Percentiles rank a stretch among this genome's conserved stretches.
Conservation (phyloP, 73 alveolate species). For the Tetrahymena malaccensis region DNA sequence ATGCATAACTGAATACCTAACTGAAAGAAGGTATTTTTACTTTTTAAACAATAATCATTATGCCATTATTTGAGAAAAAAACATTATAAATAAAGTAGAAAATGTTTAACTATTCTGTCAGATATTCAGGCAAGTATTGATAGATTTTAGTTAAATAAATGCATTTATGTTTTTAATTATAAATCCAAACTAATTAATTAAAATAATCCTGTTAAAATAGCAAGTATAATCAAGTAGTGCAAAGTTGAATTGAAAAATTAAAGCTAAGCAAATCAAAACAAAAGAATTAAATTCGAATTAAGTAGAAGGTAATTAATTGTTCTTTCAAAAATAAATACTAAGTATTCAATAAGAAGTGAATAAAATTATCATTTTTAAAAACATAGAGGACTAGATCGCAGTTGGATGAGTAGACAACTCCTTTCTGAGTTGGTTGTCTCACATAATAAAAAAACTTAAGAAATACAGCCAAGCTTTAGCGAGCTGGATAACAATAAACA, state of each 20-base stretch:
- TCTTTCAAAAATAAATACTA: no score
- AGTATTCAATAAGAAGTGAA: neutral
- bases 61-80: no score
- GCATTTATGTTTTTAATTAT: neutral
- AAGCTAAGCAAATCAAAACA: neutral
- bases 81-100: no score
- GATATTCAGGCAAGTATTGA: no score
- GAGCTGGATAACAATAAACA: neutral
- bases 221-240: neutral
- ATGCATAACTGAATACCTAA: no score
- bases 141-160: no score
- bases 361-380: neutral
- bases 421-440: neutral
- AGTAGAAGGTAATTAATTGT: neutral
- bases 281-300: neutral
- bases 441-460: neutral
- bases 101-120: no score
- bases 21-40: no score
- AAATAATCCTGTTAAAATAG: neutral
- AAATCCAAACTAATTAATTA: no score
- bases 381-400: neutral
- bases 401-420: neutral
- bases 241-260: neutral
- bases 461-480: neutral
- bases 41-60: no score